Conservation (phyloP, 2,329 filamentous ascomycete species). For the Aspergillus ibericus region DNA sequence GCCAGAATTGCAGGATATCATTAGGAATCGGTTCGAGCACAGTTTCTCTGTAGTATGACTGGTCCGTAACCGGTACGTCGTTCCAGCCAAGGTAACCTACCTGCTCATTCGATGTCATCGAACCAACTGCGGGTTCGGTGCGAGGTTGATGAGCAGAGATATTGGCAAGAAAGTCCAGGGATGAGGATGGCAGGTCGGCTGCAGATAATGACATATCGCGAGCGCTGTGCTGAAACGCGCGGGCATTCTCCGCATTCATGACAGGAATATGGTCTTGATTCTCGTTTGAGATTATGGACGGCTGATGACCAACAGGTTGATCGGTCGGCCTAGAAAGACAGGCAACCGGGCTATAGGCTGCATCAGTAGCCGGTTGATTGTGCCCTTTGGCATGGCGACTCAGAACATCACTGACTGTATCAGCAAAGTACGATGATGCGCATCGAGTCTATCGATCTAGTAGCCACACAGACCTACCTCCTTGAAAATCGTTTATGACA, state of each 20-base stretch:
- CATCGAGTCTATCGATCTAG: not conserved
- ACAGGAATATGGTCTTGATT: slow-evolving; percentile 18
- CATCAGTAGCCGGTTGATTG: slow-evolving; percentile 28
- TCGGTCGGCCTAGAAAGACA: slow-evolving; percentile 25
- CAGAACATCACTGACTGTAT: slow-evolving; percentile 46
- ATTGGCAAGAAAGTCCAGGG: slow-evolving; percentile 43
- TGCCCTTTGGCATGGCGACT: slow-evolving; percentile 55
- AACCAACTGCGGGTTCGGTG: slow-evolving; percentile 27
- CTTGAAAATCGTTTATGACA: slow-evolving; percentile 57
- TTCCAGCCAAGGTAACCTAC: slow-evolving; percentile 35
- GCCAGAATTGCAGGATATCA: slow-evolving; percentile 39
- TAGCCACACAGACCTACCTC: slow-evolving; percentile 40
- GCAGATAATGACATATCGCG: slow-evolving; percentile 30
- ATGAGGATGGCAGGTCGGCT: slow-evolving; percentile 34
- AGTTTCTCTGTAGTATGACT: slow-evolving; percentile 21
- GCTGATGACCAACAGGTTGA: slow-evolving; percentile 29
- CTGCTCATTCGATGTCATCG: slow-evolving; percentile 31
- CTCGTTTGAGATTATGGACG: slow-evolving; percentile 20
- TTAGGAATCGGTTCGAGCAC: slow-evolving; percentile 30
- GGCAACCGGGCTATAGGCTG: slow-evolving; percentile 25
- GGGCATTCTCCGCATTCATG: slow-evolving; percentile 15
- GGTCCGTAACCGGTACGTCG: slow-evolving; percentile 25
- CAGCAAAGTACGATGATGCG: not conserved
- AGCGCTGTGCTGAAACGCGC: slow-evolving; percentile 19
- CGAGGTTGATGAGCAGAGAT: slow-evolving; percentile 37